A percentile compares a stretch with the other conserved stretches of the same genome.
Evolutionary conservation across 2,329 filamentous ascomycete species (phyloP).

Genomic region (Xylaria hypoxylon): DNA sequence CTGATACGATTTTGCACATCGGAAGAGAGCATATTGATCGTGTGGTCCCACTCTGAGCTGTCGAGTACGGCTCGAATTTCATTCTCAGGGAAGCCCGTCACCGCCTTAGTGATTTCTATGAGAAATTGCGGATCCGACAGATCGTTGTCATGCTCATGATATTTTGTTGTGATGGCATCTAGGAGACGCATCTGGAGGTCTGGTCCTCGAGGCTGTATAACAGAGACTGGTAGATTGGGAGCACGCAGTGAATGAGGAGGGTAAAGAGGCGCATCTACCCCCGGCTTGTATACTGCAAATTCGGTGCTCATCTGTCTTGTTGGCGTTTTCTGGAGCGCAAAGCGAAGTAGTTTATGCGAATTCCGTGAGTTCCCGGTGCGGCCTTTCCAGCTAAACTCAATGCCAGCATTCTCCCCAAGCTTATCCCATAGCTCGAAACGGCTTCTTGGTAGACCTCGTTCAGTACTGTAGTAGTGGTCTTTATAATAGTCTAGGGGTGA

Average conservation of each 20-base stretch:
- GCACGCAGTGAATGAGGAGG: conserved; percentile 34
- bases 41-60: conserved; percentile 52
- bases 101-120: conserved; percentile 28
- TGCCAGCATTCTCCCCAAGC: conserved; percentile 53
- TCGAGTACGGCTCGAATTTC: conserved; percentile 38
- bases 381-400: conserved; percentile 57
- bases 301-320: conserved; percentile 44
- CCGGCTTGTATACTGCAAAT: conserved; percentile 26
- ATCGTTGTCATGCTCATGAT: conserved; percentile 58
- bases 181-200: conserved; percentile 56
- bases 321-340: conserved; percentile 52
- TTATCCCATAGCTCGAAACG: conserved; percentile 42
- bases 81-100: conserved; percentile 35
- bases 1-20: conserved; percentile 41
- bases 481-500: conserved; percentile 51
- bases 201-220: conserved; percentile 42
- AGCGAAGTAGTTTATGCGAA: conserved; percentile 61
- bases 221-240: conserved; percentile 29
- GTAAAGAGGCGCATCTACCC: conserved; percentile 27
- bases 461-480: conserved; percentile 52
- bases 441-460: conserved; percentile 45
- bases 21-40: conserved; percentile 45
- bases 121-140: conserved; percentile 50
- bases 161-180: conserved; percentile 56
- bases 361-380: conserved; percentile 58